Evolutionary conservation across 2,329 filamentous ascomycete genomes (phyloP).

Genomic region (Monosporascus sp.): DNA sequence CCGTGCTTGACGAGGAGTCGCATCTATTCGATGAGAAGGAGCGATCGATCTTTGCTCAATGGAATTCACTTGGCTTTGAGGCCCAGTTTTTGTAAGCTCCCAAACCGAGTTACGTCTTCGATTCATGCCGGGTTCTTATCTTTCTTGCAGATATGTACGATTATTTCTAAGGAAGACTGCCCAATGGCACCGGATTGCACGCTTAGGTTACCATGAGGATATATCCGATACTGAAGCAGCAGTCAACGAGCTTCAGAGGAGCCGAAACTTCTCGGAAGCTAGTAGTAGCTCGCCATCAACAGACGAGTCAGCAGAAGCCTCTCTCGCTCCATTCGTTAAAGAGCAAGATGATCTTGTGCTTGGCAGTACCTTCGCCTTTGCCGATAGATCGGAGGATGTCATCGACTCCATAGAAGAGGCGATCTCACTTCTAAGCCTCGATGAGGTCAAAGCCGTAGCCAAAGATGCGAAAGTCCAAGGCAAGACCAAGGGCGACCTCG

Average conservation of each 20-base stretch:
- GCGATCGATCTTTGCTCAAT: slow-evolving; percentile 68
- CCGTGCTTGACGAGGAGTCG: slow-evolving; percentile 81
- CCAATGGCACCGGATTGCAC: slow-evolving; percentile 79
- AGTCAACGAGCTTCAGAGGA: slow-evolving; percentile 58
- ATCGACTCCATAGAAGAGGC: slow-evolving; percentile 81
- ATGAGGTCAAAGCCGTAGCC: slow-evolving; percentile 79
- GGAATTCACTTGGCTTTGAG: slow-evolving; percentile 72
- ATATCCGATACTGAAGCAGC: slow-evolving; percentile 69
- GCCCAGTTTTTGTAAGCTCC: slow-evolving; percentile 76
- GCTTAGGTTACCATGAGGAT: slow-evolving; percentile 76
- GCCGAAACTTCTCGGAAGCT: slow-evolving; percentile 47
- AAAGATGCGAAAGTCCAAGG: slow-evolving; percentile 85
- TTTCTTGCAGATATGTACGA: slow-evolving; percentile 69
- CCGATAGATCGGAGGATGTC: slow-evolving; percentile 67
- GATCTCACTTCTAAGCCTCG: slow-evolving; percentile 72
- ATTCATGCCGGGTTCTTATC: neutral
- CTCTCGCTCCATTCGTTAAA: slow-evolving; percentile 28
- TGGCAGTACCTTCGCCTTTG: slow-evolving; percentile 65
- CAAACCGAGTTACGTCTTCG: neutral
- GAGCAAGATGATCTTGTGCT: slow-evolving; percentile 39
- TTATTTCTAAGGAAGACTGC: slow-evolving; percentile 89
- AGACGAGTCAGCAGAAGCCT: slow-evolving; percentile 12
- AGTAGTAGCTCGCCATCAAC: slow-evolving; percentile 9
- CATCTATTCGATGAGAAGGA: slow-evolving; percentile 84
- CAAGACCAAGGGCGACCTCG: slow-evolving; percentile 78